Base-by-base conservation (phyloP, 2,329 filamentous ascomycete species). In the Fusarium nanum region DNA sequence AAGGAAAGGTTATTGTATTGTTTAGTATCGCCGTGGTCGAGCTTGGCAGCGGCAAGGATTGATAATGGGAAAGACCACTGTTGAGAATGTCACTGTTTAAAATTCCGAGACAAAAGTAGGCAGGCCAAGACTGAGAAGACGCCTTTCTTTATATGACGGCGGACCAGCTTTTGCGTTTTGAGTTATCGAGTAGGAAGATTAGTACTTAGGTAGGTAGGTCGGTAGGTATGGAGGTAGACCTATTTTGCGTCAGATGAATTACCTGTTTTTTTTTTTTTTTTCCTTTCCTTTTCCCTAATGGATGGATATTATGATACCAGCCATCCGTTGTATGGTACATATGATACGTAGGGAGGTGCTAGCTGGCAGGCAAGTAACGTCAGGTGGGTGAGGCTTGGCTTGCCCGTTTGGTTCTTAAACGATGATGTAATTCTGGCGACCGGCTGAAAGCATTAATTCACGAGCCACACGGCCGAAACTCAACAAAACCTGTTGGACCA, bases 361-460 rank as follows among this genome's bases (percentile, higher is more conserved):
- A 37, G 18, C 32, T 37, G 32, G 32, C 32, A 37, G 32, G 16
- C 32, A 37, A 37, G 32, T 37, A 37, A 37, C 34, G 34, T 37
- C 34, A 37, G 34, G 34, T n/a, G 61, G 55, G 56, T 70, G 69
- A 72, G 69, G 69, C 34, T 55, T 72, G 69, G 69, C 34, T 55
- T 72, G 69, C 69, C 70, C 27, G 25, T 55, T 44, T 27, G 32
- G 46, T 48, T 40, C 48, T 62, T 53, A 55, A 56, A 46, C 68
- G 50, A 76, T 76, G 73, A 76, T 75, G 73, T 76, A 76, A 76
- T 73, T 59, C 25, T 37, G 22, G 48, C 52, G 54, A 53, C 68
- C 45, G 45, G 52, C 52, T 60, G 27, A 54, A 48, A 53, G 41
- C 53, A 60, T 61, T 58, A 54, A 66, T 44, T 25, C 49, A 32